phyloP scores from a whole-genome alignment of 2,329 filamentous ascomycete species.

The Torrubiella hemipterigena region DNA sequence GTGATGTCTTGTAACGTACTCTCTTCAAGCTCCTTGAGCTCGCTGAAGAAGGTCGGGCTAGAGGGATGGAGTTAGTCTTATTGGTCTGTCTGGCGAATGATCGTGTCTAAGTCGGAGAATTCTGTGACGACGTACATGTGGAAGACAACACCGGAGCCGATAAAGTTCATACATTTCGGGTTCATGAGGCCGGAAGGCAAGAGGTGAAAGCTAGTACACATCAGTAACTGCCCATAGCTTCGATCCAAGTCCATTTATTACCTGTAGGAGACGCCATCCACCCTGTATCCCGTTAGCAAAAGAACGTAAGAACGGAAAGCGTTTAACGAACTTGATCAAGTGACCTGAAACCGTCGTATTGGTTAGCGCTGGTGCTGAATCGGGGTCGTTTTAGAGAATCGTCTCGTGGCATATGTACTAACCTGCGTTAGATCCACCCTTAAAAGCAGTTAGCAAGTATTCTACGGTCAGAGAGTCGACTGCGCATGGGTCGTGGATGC shows the following conservation, averaged over 20 bases:
- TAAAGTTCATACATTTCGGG: conserved; percentile 56
- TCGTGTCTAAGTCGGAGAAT: conserved; percentile 11
- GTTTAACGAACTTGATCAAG: not conserved
- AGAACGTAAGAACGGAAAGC: conserved; percentile 4
- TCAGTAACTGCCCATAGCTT: conserved; percentile 10
- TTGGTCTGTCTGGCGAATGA: conserved; percentile 10
- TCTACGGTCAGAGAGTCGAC: too few relatives aligned
- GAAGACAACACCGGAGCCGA: conserved; percentile 58
- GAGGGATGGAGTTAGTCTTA: conserved; percentile 12
- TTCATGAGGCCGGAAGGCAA: conserved; percentile 62
- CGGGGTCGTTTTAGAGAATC: too few relatives aligned
- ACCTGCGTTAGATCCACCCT: conserved; percentile 11
- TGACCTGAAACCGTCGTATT: conserved; percentile 7
- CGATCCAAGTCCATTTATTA: conserved; percentile 6
- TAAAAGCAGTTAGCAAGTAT: conserved; percentile 11
- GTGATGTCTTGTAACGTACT: too few relatives aligned
- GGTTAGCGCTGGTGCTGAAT: too few relatives aligned
- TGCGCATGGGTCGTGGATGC: conserved; percentile 8
- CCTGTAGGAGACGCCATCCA: conserved; percentile 23
- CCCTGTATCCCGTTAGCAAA: conserved; percentile 9
- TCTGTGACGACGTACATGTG: conserved; percentile 32
- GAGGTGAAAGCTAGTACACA: conserved; percentile 42
- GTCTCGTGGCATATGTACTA: conserved; percentile 8
- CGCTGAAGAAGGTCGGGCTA: conserved; percentile 26
- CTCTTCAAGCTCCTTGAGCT: conserved; percentile 25